phyloP scores from a whole-genome alignment of 768 basidiomycete genomes.

The Lactarius deliciosus region DNA sequence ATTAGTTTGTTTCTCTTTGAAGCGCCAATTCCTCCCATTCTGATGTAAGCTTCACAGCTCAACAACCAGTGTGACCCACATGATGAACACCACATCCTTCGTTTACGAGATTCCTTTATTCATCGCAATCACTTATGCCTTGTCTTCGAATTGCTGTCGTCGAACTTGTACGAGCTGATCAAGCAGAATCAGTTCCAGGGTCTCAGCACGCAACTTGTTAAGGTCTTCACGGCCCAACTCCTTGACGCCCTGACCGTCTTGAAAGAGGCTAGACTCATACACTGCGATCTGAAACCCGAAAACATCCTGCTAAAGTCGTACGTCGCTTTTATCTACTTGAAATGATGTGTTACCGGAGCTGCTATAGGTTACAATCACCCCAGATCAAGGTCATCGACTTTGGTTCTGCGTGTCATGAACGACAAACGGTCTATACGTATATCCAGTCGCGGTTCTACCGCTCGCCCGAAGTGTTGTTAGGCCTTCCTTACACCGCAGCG shows the following conservation, averaged over 20 bases:
- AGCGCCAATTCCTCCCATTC: slow-evolving; percentile 4
- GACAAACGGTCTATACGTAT: slow-evolving; percentile 99
- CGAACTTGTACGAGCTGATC: slow-evolving; percentile 98
- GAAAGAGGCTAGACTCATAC: slow-evolving; percentile 94
- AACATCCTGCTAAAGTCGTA: slow-evolving; percentile 97
- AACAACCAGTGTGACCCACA: slow-evolving; percentile 92
- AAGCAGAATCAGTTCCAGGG: slow-evolving; percentile 99
- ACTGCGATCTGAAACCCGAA: slow-evolving; percentile 98
- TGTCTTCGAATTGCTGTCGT: slow-evolving; percentile 95
- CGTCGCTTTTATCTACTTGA: slow-evolving; percentile 31
- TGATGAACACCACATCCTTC: slow-evolving; percentile 95
- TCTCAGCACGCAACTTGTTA: slow-evolving; percentile 92
- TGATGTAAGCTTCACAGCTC: slow-evolving; percentile 50
- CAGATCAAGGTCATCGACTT: slow-evolving; percentile 99
- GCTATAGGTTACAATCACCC: slow-evolving; percentile 83
- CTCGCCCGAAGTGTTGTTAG: slow-evolving; percentile 94
- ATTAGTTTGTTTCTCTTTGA: slow-evolving; percentile 59
- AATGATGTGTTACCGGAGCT: slow-evolving; percentile 20
- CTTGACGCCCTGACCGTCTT: slow-evolving; percentile 89
- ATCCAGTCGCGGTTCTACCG: slow-evolving; percentile 99
- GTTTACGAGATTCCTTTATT: slow-evolving; percentile 93
- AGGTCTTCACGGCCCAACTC: slow-evolving; percentile 96
- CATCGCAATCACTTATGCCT: slow-evolving; percentile 96
- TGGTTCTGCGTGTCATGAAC: slow-evolving; percentile 97
- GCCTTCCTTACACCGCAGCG: slow-evolving; percentile 88